Evolutionary conservation across 2,329 filamentous ascomycete species (phyloP).

Genomic region (Talaromyces verruculosus): DNA sequence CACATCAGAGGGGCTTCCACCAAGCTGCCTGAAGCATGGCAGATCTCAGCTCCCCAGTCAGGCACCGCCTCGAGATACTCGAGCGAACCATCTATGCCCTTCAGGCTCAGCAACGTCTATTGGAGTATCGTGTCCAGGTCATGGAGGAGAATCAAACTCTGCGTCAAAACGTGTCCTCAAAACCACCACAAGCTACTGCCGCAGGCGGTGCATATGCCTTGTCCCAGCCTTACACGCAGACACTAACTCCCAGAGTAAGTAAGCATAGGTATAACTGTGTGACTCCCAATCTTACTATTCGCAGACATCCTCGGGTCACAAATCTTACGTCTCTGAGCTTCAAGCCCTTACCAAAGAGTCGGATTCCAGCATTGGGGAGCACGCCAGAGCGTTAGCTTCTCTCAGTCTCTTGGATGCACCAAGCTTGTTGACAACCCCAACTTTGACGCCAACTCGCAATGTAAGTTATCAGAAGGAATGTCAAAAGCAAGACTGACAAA

Average conservation of each 20-base stretch:
- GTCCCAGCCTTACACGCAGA: not conserved
- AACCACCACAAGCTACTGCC: not conserved
- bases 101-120: slow-evolving; percentile 20
- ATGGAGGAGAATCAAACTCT: slow-evolving; percentile 14
- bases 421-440: slow-evolving; percentile 10
- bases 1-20: not conserved
- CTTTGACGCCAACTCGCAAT: slow-evolving; percentile 11
- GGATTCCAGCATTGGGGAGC: not conserved
- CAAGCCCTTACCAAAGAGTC: not conserved
- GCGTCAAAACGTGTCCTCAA: not conserved
- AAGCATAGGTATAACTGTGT: not conserved
- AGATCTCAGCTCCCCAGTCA: not conserved
- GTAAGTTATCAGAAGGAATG: not conserved
- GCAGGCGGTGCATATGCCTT: not conserved
- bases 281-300: not conserved
- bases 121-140: slow-evolving; percentile 20
- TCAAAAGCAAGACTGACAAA: not conserved
- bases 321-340: slow-evolving; percentile 5
- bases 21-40: slow-evolving; percentile 11
- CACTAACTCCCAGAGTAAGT: slow-evolving; percentile 5
- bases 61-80: slow-evolving; percentile 18
- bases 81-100: slow-evolving; percentile 19
- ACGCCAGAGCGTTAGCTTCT: not conserved
- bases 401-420: slow-evolving; percentile 18
- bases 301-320: not conserved